Base-by-base conservation (phyloP, 2,329 filamentous ascomycete species). In the Ophiocordyceps robertsii region DNA sequence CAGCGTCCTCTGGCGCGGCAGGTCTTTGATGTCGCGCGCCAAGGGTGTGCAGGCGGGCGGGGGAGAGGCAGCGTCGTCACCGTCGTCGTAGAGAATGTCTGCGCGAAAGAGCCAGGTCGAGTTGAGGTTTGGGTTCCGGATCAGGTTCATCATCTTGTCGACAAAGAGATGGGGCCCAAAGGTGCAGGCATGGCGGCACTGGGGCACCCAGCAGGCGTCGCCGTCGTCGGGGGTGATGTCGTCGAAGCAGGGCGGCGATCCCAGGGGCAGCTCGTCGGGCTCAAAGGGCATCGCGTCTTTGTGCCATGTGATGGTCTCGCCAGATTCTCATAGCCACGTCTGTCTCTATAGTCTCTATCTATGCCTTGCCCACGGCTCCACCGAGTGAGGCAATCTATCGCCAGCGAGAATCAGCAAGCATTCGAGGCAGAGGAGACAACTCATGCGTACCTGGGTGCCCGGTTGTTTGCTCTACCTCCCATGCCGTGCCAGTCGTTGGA, bases 51-150 rank as follows among this genome's bases (percentile, higher is more conserved):
- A 38, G n/a, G n/a, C 19, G 11, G 36, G 29, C 11, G 29, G n/a
- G n/a, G 9, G 6, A 10, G 13, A 42, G 36, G 14, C 16, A 31
- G 17, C 31, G 29, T 38, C 51, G 49, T 43, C 38, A 13, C 41
- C 29, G 29, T 59, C 53, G 39, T 63, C 60, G 37, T 56, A 71
- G 24, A 84, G 68, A 24, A 90, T 78, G 53, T 92, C 84, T 38
- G 84, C 85, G 29, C 85, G 76, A 53, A 88, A 85, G 2, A 92
- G 68, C 71, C 82, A 84, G 14, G 73, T 78, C 0, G 83, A 84
- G 49, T 86, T 87, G 60, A 87, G 69, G 50, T 92, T 90, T 1
- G 85, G 85, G 53, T 90, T 89, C 50, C 73, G 73, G 49, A 90
- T 74, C 44, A 89, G 66, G 53, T 89, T 86, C 51, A 77, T 63